Percentiles rank a stretch among this genome's conserved stretches.
phyloP scores from a whole-genome alignment of 441 rosid genomes.

The Populus hybrid region DNA sequence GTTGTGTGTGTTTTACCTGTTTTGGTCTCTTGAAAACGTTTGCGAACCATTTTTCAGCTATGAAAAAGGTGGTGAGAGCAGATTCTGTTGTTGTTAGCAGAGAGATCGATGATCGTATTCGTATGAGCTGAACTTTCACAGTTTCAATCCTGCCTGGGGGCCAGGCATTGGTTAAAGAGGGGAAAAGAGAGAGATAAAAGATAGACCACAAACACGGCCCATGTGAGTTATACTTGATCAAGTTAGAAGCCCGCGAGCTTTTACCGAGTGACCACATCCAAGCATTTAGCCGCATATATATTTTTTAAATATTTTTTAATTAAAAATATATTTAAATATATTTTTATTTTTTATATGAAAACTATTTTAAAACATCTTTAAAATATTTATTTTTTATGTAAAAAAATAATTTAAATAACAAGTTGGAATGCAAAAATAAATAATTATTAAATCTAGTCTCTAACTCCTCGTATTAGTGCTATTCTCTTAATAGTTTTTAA shows the following conservation, averaged over 20 bases:
- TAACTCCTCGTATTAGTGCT: too few species aligned
- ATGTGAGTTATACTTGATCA: background rate
- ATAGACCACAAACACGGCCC: background rate
- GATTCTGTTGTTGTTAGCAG: background rate
- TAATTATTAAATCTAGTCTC: too few species aligned
- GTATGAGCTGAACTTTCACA: background rate
- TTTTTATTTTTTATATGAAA: too few species aligned
- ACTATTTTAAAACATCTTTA: too few species aligned
- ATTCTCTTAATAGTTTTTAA: too few species aligned
- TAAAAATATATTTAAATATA: too few species aligned
- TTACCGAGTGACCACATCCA: background rate
- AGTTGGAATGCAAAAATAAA: too few species aligned
- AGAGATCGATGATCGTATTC: background rate
- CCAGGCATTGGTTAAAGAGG: background rate
- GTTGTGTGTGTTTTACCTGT: conserved; percentile 32
- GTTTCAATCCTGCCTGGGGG: background rate
- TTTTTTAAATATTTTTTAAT: too few species aligned
- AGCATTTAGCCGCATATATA: too few species aligned
- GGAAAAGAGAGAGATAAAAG: too few species aligned
- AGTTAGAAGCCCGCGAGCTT: background rate
- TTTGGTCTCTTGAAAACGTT: conserved; percentile 15
- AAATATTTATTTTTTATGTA: too few species aligned
- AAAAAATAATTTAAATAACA: too few species aligned
- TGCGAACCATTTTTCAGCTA: background rate
- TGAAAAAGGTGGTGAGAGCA: background rate